Percentiles rank a stretch among this genome's conserved stretches.
Conservation (phyloP, 2,329 filamentous ascomycete genomes). For the Nigrospora sphaerica region DNA sequence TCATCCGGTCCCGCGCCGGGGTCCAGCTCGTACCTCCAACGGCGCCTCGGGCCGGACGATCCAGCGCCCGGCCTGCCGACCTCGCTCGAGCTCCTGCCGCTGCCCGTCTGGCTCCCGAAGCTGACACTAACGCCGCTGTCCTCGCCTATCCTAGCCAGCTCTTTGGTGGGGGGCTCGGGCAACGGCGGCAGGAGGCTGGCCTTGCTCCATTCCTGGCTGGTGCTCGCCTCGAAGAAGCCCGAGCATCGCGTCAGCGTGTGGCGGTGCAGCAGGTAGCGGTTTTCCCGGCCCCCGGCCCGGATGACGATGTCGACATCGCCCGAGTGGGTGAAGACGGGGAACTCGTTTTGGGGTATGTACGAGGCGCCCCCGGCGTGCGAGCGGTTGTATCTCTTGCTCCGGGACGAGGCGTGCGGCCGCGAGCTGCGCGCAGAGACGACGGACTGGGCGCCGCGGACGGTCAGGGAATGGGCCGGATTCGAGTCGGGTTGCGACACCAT, state of each 20-base stretch:
- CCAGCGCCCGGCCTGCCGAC: constrained; percentile 27
- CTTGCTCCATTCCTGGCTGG: constrained; percentile 69
- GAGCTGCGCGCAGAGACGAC: constrained; percentile 59
- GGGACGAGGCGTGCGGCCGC: constrained; percentile 35
- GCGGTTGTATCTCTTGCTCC: constrained; percentile 68
- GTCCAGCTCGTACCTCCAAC: constrained; percentile 87
- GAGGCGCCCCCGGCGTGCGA: constrained; percentile 70
- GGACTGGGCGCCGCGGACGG: constrained; percentile 52
- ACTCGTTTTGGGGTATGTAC: constrained; percentile 76
- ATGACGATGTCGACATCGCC: constrained; percentile 86
- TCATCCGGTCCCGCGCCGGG: constrained; percentile 65
- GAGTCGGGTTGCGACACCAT: constrained; percentile 60
- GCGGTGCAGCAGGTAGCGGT: constrained; percentile 79
- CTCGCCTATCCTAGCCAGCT: constrained; percentile 49
- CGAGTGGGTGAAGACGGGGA: constrained; percentile 81
- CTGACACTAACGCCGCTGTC: constrained; percentile 28
- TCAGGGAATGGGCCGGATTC: constrained; percentile 37
- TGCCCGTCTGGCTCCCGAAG: constrained; percentile 24
- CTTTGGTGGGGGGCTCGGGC: constrained; percentile 24
- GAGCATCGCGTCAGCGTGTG: constrained; percentile 86
- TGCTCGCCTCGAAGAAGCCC: constrained; percentile 86
- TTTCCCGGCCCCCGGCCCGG: constrained; percentile 61
- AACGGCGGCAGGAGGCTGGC: constrained; percentile 25
- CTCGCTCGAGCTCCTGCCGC: constrained; percentile 18
- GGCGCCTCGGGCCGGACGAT: constrained; percentile 40